Evolutionary conservation across 2,329 filamentous ascomycete species (phyloP).

Genomic region (Epichloe uncinata): DNA sequence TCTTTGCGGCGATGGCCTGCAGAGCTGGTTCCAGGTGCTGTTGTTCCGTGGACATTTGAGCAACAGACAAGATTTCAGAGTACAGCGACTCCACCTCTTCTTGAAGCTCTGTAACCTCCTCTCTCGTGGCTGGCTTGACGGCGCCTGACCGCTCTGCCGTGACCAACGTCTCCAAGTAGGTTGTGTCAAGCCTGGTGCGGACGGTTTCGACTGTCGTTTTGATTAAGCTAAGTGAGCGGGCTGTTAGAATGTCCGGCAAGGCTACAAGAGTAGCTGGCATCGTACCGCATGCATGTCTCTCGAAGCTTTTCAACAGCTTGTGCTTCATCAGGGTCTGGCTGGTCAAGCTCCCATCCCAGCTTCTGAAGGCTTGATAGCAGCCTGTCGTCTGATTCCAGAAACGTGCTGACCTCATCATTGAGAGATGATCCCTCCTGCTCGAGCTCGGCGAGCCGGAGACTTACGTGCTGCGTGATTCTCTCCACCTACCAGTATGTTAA

Average conservation of each 20-base stretch:
- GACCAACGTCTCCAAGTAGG: slow-evolving; percentile 36
- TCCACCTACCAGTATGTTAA: slow-evolving; percentile 26
- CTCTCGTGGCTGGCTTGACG: slow-evolving; percentile 14
- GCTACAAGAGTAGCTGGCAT: no score
- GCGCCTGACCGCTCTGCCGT: slow-evolving; percentile 16
- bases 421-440: slow-evolving; percentile 37
- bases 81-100: slow-evolving; percentile 57
- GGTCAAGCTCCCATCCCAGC: slow-evolving; percentile 46
- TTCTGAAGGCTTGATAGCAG: slow-evolving; percentile 53
- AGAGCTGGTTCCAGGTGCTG: slow-evolving; percentile 51
- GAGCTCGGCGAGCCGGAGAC: slow-evolving; percentile 32
- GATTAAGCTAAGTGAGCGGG: slow-evolving; percentile 36
- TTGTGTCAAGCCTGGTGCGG: slow-evolving; percentile 40
- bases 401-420: slow-evolving; percentile 32
- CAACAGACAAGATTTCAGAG: slow-evolving; percentile 54
- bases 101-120: slow-evolving; percentile 38
- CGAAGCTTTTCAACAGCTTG: slow-evolving; percentile 42
- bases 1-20: slow-evolving; percentile 28
- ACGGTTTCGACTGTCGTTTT: slow-evolving; percentile 43
- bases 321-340: slow-evolving; percentile 37
- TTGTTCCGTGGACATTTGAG: slow-evolving; percentile 58
- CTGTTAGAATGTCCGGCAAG: background rate
- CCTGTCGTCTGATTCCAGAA: slow-evolving; percentile 50
- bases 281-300: slow-evolving; percentile 41
- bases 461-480: slow-evolving; percentile 32